Conservation (phyloP, 2,329 filamentous ascomycete genomes). For the Fusarium algeriense region DNA sequence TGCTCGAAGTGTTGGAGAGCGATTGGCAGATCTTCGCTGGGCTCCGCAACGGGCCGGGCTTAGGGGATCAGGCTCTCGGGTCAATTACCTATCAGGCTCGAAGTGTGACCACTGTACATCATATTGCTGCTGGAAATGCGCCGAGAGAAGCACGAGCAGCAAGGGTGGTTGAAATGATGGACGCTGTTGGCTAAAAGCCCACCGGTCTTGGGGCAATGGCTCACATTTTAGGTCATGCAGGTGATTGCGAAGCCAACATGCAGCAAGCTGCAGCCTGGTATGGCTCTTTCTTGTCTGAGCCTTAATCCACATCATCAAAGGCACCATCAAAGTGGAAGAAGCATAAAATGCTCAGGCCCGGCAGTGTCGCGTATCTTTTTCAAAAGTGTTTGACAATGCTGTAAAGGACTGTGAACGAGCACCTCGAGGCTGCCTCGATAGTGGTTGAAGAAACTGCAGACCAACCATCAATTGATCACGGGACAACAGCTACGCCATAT, state of each 20-base stretch:
- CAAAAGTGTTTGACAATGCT: background rate
- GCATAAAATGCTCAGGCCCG: background rate
- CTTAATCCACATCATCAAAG: background rate
- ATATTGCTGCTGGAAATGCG: background rate
- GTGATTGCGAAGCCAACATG: background rate
- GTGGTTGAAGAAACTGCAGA: background rate
- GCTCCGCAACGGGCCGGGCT: background rate
- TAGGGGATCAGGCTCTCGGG: background rate
- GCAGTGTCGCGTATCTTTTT: background rate
- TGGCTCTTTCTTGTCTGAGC: background rate
- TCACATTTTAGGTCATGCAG: background rate
- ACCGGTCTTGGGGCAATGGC: background rate
- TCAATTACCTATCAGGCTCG: background rate
- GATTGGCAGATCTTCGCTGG: background rate
- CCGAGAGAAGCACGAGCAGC: background rate
- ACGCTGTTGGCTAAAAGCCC: background rate
- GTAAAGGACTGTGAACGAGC: background rate
- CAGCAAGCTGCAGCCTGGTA: slow-evolving; percentile 1
- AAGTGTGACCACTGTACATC: background rate
- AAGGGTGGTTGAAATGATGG: background rate
- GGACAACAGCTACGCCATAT: background rate
- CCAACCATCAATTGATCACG: background rate
- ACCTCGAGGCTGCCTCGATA: background rate
- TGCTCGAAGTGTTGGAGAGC: background rate
- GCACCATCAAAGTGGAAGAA: background rate